Percentiles rank a stretch among this genome's conserved stretches.
These are phyloP conservation scores for Colletotrichum higginsianum DNA, from an alignment of 2,329 filamentous ascomycete genomes.

Conservation along the genomic window DNA sequence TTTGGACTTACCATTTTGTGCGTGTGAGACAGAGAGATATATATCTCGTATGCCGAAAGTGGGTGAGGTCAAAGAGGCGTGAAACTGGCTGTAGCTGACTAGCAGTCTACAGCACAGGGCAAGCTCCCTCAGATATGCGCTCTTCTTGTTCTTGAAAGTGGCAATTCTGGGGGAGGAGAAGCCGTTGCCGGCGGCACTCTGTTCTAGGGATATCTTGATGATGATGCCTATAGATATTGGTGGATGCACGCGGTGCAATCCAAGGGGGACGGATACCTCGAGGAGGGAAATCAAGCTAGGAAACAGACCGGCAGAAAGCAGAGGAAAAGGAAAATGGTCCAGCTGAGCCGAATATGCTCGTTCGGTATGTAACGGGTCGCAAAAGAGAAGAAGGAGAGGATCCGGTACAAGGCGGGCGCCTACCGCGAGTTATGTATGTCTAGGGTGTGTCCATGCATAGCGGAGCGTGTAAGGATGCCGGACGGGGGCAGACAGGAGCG, in stretches of 20 bases:
- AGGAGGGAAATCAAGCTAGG: conserved; percentile 46
- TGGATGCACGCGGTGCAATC: conserved; percentile 23
- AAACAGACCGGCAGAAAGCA: conserved; percentile 48
- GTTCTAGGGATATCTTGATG: conserved; percentile 33
- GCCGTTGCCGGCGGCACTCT: conserved; percentile 56
- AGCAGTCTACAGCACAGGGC: conserved; percentile 39
- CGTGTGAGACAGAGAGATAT: conserved; percentile 38
- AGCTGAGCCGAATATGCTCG: conserved; percentile 53
- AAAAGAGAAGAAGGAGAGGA: conserved; percentile 57
- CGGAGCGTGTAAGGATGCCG: conserved; percentile 32
- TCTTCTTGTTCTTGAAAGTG: conserved; percentile 44
- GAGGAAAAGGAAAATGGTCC: conserved; percentile 43
- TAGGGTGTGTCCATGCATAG: conserved; percentile 37
- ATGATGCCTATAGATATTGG: conserved; percentile 19
- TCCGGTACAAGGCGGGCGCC: conserved; percentile 58
- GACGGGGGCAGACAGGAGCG: conserved; percentile 8
- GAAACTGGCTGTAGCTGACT: conserved; percentile 35
- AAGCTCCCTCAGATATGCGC: conserved; percentile 20
- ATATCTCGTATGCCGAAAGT: conserved; percentile 32
- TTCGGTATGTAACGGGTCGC: conserved; percentile 54
- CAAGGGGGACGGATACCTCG: conserved; percentile 13
- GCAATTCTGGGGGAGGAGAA: conserved; percentile 36
- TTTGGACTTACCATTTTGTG: conserved; percentile 53
- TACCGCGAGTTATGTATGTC: conserved; percentile 65
- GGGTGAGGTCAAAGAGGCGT: conserved; percentile 28